Percentiles rank a stretch among this genome's conserved stretches.
Evolutionary conservation across 352 stramenopile genomes (phyloP).

Genomic region (Pythium brassicae): DNA sequence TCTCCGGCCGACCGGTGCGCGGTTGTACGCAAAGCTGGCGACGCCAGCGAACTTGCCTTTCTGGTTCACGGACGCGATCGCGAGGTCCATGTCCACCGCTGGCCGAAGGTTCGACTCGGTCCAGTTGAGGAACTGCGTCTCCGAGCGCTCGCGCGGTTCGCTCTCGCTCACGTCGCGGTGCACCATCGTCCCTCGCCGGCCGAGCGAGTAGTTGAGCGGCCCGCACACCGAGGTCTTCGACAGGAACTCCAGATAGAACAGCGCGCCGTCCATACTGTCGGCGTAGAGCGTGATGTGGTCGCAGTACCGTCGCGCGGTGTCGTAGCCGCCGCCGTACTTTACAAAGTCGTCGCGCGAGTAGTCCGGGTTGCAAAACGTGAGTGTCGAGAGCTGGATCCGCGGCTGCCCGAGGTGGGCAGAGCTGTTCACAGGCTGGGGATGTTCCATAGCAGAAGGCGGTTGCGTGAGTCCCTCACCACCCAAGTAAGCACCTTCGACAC

Average conservation of each 20-base stretch:
- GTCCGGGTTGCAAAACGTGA: conserved; percentile 80
- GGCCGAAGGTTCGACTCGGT: conserved; percentile 31
- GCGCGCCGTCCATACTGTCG: conserved; percentile 33
- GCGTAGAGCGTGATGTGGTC: conserved; percentile 71
- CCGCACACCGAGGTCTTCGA: no score
- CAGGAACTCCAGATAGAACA: neutral
- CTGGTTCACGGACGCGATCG: conserved; percentile 53
- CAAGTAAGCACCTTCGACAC: no score
- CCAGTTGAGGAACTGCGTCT: conserved; percentile 38
- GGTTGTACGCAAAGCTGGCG: conserved; percentile 50
- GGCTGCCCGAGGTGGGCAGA: neutral
- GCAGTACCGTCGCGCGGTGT: conserved; percentile 47
- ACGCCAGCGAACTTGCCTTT: conserved; percentile 49
- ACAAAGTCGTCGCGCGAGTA: conserved; percentile 68
- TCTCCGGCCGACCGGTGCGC: conserved; percentile 6
- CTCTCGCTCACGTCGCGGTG: conserved; percentile 26
- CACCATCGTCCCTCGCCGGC: conserved; percentile 32
- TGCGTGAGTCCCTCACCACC: no score
- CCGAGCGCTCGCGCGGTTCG: conserved; percentile 18
- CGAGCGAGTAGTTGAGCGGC: conserved; percentile 1
- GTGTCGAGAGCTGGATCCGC: conserved; percentile 27
- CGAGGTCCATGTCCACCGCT: conserved; percentile 42
- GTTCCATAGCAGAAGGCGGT: neutral
- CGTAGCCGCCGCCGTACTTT: conserved; percentile 48
- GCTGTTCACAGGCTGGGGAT: no score